Evolutionary conservation across 1,284 basidiomycete species (phyloP), one percentile per base, ranked within the genome.

Genomic region (Malassezia caprae): DNA sequence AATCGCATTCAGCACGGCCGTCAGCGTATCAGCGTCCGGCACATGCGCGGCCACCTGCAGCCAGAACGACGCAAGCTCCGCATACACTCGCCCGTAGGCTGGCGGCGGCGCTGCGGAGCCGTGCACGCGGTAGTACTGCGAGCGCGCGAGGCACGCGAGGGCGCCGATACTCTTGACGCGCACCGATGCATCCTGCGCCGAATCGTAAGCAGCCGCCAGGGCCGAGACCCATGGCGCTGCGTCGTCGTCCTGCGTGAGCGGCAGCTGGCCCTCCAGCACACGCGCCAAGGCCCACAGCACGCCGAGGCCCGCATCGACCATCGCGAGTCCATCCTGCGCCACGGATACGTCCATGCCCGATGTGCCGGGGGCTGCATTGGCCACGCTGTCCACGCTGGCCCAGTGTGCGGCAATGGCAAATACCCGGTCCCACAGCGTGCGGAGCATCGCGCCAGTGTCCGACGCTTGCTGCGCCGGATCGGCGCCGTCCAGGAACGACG

Each of bases 1-100:
- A 45, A 96, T 76, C 24, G 86, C 87, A 32, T 93, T 90, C 28
- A 84, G 78, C 0, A 83, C 82, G 65, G 93, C 88, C 17, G 96
- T 79, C 53, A 87, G 78, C 0, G 84, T 79, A 69, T 96, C 90
- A 2, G 83, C 80, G 42, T 79, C 35, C 15, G 39, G 17, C 8
- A 41, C 37, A 8, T 46, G 30, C 27, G 11, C 30, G n/a, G 24
- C 31, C 11, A 46, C 45, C 19, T 51, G 27, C 6, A 50, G n/a
- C 40, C 51, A 44, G 15, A 57, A 43, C 12, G 31, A 27, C n/a
- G 50, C 55, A 15, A 57, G 32, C 19, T n/a, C 11, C 8, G 26
- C 40, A 23, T 52, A 52, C 31, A 52, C 51, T 8, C 17, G 34
- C 10, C 11, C 21, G 21, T 49, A 53, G n/a, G 47, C 43, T 7